These are phyloP conservation scores for Elongisporangium prolatum DNA, from an alignment of 352 stramenopile species.

Conservation along the genomic window DNA sequence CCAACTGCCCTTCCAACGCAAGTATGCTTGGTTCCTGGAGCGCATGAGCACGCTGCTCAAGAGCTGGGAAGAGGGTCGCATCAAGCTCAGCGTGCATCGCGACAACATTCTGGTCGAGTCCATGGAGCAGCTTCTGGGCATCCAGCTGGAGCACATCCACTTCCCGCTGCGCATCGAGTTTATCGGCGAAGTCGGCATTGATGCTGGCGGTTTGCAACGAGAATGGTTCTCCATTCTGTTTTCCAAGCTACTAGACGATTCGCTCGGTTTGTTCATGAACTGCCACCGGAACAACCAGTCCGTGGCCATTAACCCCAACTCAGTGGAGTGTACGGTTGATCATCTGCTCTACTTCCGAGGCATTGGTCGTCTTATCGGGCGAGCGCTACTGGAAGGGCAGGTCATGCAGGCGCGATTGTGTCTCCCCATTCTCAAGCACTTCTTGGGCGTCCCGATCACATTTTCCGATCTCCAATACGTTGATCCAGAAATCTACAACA, in stretches of 20 bases:
- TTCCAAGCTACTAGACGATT: conserved; percentile 56
- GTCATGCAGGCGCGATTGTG: conserved; percentile 67
- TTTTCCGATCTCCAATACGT: conserved; percentile 82
- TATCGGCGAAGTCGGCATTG: conserved; percentile 69
- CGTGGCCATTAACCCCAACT: conserved; percentile 74
- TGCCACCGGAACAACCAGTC: conserved; percentile 65
- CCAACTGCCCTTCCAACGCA: conserved; percentile 66
- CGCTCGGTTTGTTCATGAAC: conserved; percentile 71
- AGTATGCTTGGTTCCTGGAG: conserved; percentile 84
- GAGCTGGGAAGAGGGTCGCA: conserved; percentile 76
- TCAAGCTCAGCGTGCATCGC: conserved; percentile 73
- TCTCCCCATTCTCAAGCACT: conserved; percentile 75
- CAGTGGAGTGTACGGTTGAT: conserved; percentile 61
- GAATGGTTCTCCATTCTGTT: conserved; percentile 85
- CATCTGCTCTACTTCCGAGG: conserved; percentile 87
- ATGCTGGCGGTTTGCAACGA: conserved; percentile 69
- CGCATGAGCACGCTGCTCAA: conserved; percentile 57
- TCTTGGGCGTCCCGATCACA: conserved; percentile 74
- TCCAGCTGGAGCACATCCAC: conserved; percentile 69
- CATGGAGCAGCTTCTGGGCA: conserved; percentile 77
- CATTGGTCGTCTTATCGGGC: conserved; percentile 62
- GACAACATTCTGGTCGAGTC: conserved; percentile 74
- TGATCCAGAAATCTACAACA: conserved; percentile 75
- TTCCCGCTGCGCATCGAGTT: conserved; percentile 87
- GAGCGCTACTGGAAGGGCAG: conserved; percentile 68